Base-by-base conservation (phyloP, 2,329 filamentous ascomycete species). In the Fusarium foetens region DNA sequence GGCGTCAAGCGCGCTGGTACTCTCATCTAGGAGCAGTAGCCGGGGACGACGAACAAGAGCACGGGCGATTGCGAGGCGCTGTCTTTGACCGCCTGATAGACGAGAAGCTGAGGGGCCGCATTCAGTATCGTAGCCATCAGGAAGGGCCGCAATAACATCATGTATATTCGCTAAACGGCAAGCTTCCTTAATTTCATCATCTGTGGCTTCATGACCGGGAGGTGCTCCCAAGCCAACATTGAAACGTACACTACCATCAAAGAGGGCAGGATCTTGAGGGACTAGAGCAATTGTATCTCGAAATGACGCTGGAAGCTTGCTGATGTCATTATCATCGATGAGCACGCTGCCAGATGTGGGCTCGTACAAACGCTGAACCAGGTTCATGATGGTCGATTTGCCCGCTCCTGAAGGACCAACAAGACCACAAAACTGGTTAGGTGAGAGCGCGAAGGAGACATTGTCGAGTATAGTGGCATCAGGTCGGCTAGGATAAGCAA, bases 11-110 rank as follows among this genome's bases (percentile, higher is more conserved):
- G 92, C 92, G 38, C 90, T 92, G 0, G 93, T 97, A 33, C 92
- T 92, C 83, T 97, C 94, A 75, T 97, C 94, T 1, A 97, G 85
- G 42, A 97, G 87, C 23, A 81, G 12, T 2, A 97, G 85, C 36
- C 90, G 86, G 0, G 94, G 94, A 63, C 88, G 86, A 1, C 93
- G 87, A 6, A 94, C 86, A 7, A 95, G 84, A 1, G 93, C 93
- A 17, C 94, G 86, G 0, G 94, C 93, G 75, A 97, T 95, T 1
- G 91, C 90, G 19, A 97, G 81, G 2, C 93, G 87, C 79, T 97
- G 94, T 21, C 91, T 89, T 79, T 97, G 94, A 0, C 94, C 94
- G 3, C 93, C 93, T 0, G 92, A 94, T 6, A 97, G 80, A 23
- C 91, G 87, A 0, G 91, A 91, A 4, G 92, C 92, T 68, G 92